Percentiles rank a stretch among this genome's conserved stretches.
Conservation (phyloP, 2,329 filamentous ascomycete genomes). For the Neopestalotiopsis clavispora region DNA sequence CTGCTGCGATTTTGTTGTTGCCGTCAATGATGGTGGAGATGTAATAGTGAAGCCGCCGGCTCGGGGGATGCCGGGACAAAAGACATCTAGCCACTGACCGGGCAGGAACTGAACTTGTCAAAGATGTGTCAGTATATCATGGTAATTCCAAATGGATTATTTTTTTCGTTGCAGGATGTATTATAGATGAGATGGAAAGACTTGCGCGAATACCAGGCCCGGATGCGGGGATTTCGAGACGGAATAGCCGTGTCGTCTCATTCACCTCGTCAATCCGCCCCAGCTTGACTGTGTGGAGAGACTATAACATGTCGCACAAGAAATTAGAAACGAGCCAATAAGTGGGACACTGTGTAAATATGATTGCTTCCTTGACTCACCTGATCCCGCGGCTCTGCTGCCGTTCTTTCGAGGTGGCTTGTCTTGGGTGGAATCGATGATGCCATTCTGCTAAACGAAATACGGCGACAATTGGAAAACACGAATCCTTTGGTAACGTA, state of each 20-base stretch:
- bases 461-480: not conserved
- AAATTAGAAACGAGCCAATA: too few relatives aligned
- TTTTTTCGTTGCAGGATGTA: not conserved
- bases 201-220: constrained; percentile 52
- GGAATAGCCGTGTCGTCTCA: constrained; percentile 69
- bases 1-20: not conserved
- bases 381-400: constrained; percentile 71
- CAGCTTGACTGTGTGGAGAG: constrained; percentile 66
- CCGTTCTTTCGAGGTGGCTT: constrained; percentile 74
- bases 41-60: constrained; percentile 90
- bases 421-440: constrained; percentile 31
- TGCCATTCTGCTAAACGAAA: constrained; percentile 23
- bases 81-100: constrained; percentile 89
- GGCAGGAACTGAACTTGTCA: constrained; percentile 65
- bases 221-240: constrained; percentile 60
- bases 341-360: not conserved
- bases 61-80: constrained; percentile 69
- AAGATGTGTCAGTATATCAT: not conserved
- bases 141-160: too few relatives aligned
- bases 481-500: not conserved
- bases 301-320: constrained; percentile 33
- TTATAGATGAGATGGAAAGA: not conserved
- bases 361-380: constrained; percentile 33
- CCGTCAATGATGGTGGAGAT: constrained; percentile 67
- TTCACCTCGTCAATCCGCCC: constrained; percentile 68